Conservation (phyloP, 1,284 basidiomycete genomes). For the Tetrapyrgos nigripes region DNA sequence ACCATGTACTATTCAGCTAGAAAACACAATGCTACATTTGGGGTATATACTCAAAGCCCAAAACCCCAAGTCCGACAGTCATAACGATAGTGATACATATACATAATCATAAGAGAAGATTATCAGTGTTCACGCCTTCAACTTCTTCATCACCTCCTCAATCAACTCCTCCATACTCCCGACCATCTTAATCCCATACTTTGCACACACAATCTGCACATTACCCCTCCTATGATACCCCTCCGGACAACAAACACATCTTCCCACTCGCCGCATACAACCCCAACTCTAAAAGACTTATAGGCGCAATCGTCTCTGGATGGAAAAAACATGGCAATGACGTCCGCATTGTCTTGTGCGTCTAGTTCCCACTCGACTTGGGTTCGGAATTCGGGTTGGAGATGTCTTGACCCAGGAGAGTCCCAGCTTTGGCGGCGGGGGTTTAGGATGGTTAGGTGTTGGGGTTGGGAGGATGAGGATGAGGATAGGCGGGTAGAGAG, state of each 20-base stretch:
- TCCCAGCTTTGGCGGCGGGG: slow-evolving; percentile 17
- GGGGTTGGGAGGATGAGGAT: too few relatives aligned
- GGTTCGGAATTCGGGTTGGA: slow-evolving; percentile 8
- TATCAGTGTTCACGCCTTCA: neutral
- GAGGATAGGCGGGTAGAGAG: slow-evolving; percentile 11
- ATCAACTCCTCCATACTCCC: neutral
- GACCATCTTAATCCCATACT: neutral
- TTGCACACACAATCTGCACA: slow-evolving; percentile 16
- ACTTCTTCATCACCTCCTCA: neutral
- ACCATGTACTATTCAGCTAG: too few relatives aligned
- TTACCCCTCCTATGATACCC: slow-evolving; percentile 18
- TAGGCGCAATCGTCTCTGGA: slow-evolving; percentile 17
- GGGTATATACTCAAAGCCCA: too few relatives aligned
- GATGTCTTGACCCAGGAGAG: slow-evolving; percentile 10
- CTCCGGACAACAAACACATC: slow-evolving; percentile 18
- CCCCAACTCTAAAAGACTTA: slow-evolving; percentile 19
- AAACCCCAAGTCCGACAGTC: too few relatives aligned
- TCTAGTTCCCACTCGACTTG: slow-evolving; percentile 20
- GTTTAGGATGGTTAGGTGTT: slow-evolving; percentile 11
- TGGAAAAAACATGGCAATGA: slow-evolving; percentile 19
- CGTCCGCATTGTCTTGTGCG: slow-evolving; percentile 10
- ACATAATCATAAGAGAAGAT: too few relatives aligned
- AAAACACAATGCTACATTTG: too few relatives aligned
- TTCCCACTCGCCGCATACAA: slow-evolving; percentile 14
- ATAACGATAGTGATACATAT: too few relatives aligned